Conservation (phyloP, 1,284 basidiomycete genomes). For the Tilletiaria anomala region DNA sequence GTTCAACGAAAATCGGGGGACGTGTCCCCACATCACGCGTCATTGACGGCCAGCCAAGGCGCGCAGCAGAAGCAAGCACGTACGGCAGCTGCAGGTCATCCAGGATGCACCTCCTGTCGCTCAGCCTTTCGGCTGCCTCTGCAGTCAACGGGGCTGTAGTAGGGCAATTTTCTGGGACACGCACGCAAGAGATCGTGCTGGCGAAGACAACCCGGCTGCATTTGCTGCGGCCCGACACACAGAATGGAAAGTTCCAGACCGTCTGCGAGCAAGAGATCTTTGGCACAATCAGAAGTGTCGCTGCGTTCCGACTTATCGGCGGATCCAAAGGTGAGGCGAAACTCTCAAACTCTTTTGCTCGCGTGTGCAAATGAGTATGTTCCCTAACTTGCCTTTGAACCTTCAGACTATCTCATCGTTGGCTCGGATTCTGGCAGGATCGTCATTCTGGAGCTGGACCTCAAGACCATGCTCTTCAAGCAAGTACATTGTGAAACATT, state of each 20-base stretch:
- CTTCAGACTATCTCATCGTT: conserved; percentile 37
- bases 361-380: too few species aligned
- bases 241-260: conserved; percentile 18
- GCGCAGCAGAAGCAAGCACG: too few species aligned
- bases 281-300: conserved; percentile 30
- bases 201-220: conserved; percentile 26
- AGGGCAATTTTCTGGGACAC: conserved; percentile 34
- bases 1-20: too few species aligned
- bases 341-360: too few species aligned
- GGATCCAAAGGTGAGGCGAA: too few species aligned
- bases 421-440: conserved; percentile 37
- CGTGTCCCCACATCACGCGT: too few species aligned
- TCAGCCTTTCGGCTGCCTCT: conserved; percentile 28
- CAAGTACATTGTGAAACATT: conserved; percentile 36
- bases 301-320: conserved; percentile 30
- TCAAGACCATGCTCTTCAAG: conserved; percentile 19
- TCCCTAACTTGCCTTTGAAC: not conserved
- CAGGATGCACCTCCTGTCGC: conserved; percentile 34
- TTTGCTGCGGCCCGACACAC: conserved; percentile 27
- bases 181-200: conserved; percentile 34
- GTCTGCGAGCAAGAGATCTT: conserved; percentile 27
- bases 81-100: too few species aligned
- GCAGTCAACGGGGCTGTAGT: conserved; percentile 29
- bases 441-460: conserved; percentile 32
- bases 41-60: too few species aligned